Percentiles rank a stretch among this genome's conserved stretches.
Conservation (phyloP, 768 basidiomycete species). For the Naganishia onofrii region DNA sequence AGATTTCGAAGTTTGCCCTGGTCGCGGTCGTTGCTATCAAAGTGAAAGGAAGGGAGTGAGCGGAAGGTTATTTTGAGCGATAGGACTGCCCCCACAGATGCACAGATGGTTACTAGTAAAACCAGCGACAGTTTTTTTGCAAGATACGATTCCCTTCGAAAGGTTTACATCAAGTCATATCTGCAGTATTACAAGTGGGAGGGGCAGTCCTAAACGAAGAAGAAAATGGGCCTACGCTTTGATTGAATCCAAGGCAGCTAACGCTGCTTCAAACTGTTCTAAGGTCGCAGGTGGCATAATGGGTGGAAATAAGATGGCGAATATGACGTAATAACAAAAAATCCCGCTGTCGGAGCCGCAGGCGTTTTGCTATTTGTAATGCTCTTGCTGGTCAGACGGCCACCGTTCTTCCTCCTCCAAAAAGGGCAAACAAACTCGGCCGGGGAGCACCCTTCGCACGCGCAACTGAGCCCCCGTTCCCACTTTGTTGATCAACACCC, state of each 20-base stretch:
- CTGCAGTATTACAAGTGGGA: background rate
- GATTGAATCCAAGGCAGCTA: slow-evolving; percentile 7
- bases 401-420: too few relatives aligned
- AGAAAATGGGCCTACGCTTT: slow-evolving; percentile 7
- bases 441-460: too few relatives aligned
- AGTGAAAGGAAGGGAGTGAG: background rate
- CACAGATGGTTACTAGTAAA: too few relatives aligned
- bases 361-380: too few relatives aligned
- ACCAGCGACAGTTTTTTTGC: too few relatives aligned
- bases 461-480: too few relatives aligned
- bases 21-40: background rate
- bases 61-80: background rate
- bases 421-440: too few relatives aligned
- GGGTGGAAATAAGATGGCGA: background rate
- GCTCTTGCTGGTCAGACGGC: too few relatives aligned
- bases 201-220: background rate
- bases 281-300: background rate
- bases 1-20: background rate
- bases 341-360: background rate
- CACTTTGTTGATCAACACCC: too few relatives aligned
- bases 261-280: slow-evolving; percentile 4
- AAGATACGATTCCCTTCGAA: background rate
- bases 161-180: background rate
- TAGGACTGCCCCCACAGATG: slow-evolving; percentile 5
- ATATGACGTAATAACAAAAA: slow-evolving; percentile 9